Evolutionary conservation across 371 early-diverging fungal genomes (phyloP).

Genomic region (Rhizopus stolonifer): DNA sequence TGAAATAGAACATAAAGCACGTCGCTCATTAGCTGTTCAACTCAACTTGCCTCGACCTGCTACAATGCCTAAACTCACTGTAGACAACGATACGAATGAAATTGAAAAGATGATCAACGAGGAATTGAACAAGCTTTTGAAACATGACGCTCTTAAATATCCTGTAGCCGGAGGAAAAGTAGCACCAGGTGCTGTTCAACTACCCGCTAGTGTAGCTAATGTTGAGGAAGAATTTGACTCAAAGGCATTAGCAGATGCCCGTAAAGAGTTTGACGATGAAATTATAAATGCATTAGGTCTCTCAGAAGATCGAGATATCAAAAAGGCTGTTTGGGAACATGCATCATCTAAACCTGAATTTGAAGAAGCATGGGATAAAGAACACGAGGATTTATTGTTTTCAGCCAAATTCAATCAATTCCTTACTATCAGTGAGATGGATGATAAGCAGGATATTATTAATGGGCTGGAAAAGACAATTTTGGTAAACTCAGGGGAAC

Average conservation of each 20-base stretch:
- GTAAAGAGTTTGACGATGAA: conserved; percentile 45
- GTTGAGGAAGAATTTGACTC: conserved; percentile 58
- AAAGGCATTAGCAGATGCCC: conserved; percentile 36
- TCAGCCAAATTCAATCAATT: conserved; percentile 43
- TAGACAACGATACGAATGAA: conserved; percentile 7
- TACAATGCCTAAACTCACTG: conserved; percentile 17
- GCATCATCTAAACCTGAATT: conserved; percentile 32
- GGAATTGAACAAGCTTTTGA: conserved; percentile 63
- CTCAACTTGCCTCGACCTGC: conserved; percentile 79
- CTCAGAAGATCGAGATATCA: conserved; percentile 23
- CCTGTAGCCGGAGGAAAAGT: conserved; percentile 64
- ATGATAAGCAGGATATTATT: conserved; percentile 40
- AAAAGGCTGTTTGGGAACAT: conserved; percentile 40
- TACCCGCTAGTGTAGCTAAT: conserved; percentile 30
- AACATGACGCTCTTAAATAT: conserved; percentile 69
- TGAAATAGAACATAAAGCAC: conserved; percentile 51
- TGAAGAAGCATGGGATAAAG: conserved; percentile 38
- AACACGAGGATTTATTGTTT: conserved; percentile 43
- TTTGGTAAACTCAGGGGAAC: conserved; percentile 27
- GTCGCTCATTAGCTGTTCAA: conserved; percentile 77
- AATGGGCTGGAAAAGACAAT: conserved; percentile 45
- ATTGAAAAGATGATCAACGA: conserved; percentile 51
- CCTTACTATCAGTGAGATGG: conserved; percentile 40
- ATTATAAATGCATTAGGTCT: conserved; percentile 23
- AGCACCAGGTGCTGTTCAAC: conserved; percentile 45